Percentiles rank a stretch among this genome's conserved stretches.
phyloP scores from a whole-genome alignment of 768 basidiomycete species.

The Dentipellis fragilis region DNA sequence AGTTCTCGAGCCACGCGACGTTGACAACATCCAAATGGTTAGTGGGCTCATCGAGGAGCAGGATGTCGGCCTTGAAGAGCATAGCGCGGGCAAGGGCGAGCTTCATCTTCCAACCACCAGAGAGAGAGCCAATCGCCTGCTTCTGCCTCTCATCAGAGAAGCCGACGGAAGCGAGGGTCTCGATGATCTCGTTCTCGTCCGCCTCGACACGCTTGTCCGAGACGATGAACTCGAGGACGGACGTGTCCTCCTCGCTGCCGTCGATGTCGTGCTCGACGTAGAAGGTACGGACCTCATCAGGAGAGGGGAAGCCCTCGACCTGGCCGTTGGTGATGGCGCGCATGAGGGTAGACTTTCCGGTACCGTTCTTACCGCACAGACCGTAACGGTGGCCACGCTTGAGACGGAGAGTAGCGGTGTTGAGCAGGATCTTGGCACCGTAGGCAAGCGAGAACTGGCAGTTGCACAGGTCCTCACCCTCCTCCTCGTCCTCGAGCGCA shows the following conservation, averaged over 20 bases:
- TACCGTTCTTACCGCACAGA: conserved; percentile 97
- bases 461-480: conserved; percentile 97
- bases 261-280: conserved; percentile 99
- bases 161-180: conserved; percentile 83
- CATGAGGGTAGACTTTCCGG: conserved; percentile 94
- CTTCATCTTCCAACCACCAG: conserved; percentile 99
- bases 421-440: conserved; percentile 96
- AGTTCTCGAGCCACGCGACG: conserved; percentile 94
- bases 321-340: conserved; percentile 88
- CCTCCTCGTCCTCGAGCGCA: conserved; percentile 82
- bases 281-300: conserved; percentile 95
- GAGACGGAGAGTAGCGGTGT: conserved; percentile 92
- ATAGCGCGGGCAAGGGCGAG: conserved; percentile 94
- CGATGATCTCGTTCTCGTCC: conserved; percentile 55
- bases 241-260: conserved; percentile 85
- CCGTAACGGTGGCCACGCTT: conserved; percentile 99
- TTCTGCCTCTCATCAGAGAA: conserved; percentile 84
- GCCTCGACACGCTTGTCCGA: conserved; percentile 76
- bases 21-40: conserved; percentile 97
- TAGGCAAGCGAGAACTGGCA: conserved; percentile 98
- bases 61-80: conserved; percentile 96
- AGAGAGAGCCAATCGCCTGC: conserved; percentile 79
- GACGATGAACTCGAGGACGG: conserved; percentile 83
- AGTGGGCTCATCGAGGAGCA: conserved; percentile 93
- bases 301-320: conserved; percentile 97